Conservation (phyloP, 73 alveolate species). For the Paraurostyla sp. region DNA sequence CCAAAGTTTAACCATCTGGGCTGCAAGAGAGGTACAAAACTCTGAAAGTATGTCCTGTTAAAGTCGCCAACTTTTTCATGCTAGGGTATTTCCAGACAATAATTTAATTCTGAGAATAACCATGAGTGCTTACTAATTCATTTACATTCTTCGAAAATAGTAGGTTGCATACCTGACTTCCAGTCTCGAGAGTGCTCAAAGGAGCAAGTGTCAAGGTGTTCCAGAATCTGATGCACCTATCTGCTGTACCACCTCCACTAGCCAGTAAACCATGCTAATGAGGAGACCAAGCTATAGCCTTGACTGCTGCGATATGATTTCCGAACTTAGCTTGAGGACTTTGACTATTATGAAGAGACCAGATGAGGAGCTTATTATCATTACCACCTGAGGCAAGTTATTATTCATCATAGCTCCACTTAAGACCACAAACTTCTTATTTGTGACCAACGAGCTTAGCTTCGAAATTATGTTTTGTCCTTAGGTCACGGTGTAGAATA, state of each 20-base stretch:
- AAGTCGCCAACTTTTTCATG: constrained; percentile 93
- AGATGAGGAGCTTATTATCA: constrained; percentile 83
- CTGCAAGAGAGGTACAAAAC: constrained; percentile 94
- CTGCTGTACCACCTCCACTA: constrained; percentile 99
- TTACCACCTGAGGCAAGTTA: constrained; percentile 91
- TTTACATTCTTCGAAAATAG: constrained; percentile 96
- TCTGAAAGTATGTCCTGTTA: constrained; percentile 91
- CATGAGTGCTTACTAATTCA: constrained; percentile 99
- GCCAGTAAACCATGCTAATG: constrained; percentile 98
- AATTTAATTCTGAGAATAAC: constrained; percentile 97
- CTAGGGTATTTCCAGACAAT: constrained; percentile 95
- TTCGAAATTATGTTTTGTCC: constrained; percentile 76
- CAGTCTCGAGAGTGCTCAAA: constrained; percentile 93
- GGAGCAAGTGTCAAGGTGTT: constrained; percentile 90
- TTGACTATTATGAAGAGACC: constrained; percentile 74
- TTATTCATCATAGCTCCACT: constrained; percentile 88
- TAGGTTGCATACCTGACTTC: constrained; percentile 98
- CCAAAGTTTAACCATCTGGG: constrained; percentile 98
- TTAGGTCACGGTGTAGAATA: constrained; percentile 92
- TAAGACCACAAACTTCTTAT: constrained; percentile 79
- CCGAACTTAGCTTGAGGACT: constrained; percentile 80
- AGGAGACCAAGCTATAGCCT: constrained; percentile 99
- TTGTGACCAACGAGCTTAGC: constrained; percentile 76
- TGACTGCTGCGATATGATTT: constrained; percentile 99
- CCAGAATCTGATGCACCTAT: constrained; percentile 98